Evolutionary conservation across 2,329 filamentous ascomycete genomes (phyloP).

Genomic region (Pseudophaeomoniella oleicola): DNA sequence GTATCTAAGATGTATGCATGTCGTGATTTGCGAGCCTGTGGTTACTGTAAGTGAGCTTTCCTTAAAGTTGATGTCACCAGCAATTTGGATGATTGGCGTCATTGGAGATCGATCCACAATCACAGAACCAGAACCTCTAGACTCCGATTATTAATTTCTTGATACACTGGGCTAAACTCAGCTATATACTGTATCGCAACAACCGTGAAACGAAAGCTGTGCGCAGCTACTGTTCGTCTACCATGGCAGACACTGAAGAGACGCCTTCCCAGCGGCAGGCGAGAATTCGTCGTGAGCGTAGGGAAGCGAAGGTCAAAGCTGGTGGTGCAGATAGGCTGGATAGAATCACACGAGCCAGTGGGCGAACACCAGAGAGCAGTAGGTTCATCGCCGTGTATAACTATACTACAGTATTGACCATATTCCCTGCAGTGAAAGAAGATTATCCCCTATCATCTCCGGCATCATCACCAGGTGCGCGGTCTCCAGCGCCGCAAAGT

Average conservation of each 20-base stretch:
- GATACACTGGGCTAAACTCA: no score
- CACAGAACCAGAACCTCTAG: no score
- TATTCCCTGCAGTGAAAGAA: slow-evolving; percentile 11
- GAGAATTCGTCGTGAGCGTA: slow-evolving; percentile 46
- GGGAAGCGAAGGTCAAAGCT: slow-evolving; percentile 46
- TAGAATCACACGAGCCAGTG: slow-evolving; percentile 47
- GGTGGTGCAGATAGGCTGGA: slow-evolving; percentile 44
- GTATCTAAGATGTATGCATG: no score
- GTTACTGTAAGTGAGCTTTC: no score
- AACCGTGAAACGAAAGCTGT: no score
- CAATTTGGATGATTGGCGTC: no score
- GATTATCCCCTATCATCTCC: slow-evolving; percentile 11
- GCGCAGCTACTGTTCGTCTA: no score
- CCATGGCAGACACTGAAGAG: slow-evolving; percentile 19
- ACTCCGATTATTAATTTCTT: no score
- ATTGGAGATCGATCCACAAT: no score
- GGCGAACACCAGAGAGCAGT: slow-evolving; percentile 29
- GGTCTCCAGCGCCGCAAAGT: slow-evolving; percentile 7
- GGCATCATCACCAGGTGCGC: slow-evolving; percentile 3
- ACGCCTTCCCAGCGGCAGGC: slow-evolving; percentile 36
- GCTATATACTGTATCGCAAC: not conserved
- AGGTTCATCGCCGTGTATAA: slow-evolving; percentile 5
- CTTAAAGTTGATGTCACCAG: not conserved
- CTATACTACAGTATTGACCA: no score
- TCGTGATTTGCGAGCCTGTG: no score